Evolutionary conservation across 129 eudicot species (phyloP).

Genomic region (Erigeron canadensis): DNA sequence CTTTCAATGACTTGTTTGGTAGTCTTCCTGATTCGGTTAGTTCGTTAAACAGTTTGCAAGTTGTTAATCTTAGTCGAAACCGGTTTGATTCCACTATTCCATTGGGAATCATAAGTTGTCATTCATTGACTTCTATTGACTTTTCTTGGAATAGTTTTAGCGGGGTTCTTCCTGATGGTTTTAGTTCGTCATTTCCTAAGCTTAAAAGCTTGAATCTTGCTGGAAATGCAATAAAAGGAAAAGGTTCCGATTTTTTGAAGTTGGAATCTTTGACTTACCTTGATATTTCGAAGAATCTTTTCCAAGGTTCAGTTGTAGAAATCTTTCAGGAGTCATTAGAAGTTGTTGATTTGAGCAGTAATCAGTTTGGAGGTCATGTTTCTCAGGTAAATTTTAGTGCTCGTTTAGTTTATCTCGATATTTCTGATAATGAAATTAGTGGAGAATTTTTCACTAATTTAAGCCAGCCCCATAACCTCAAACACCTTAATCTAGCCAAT

Average conservation of each 20-base stretch:
- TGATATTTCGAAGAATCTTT: constrained; percentile 63
- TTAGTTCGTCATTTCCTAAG: constrained; percentile 61
- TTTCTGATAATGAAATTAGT: constrained; percentile 71
- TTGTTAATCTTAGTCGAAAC: constrained; percentile 48
- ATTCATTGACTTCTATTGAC: constrained; percentile 59
- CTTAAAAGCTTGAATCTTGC: constrained; percentile 66
- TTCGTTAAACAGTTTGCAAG: constrained; percentile 45
- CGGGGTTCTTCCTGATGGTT: constrained; percentile 71
- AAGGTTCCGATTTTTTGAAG: constrained; percentile 57
- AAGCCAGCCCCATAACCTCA: constrained; percentile 51
- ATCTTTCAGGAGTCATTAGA: constrained; percentile 58
- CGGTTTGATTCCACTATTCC: constrained; percentile 45
- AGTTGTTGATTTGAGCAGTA: constrained; percentile 73
- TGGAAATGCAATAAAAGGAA: constrained; percentile 58
- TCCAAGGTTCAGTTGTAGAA: constrained; percentile 71
- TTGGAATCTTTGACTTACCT: constrained; percentile 48
- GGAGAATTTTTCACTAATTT: constrained; percentile 45
- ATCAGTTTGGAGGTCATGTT: constrained; percentile 77
- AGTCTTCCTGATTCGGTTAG: constrained; percentile 64
- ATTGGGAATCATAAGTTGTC: constrained; percentile 52
- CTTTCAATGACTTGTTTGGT: constrained; percentile 49
- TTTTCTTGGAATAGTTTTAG: constrained; percentile 59
- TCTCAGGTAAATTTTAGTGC: constrained; percentile 62
- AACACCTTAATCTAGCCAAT: constrained; percentile 72
- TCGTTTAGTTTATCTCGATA: constrained; percentile 64